Evolutionary conservation across 352 stramenopile species (phyloP).

Genomic region (Globisporangium nodosum): DNA sequence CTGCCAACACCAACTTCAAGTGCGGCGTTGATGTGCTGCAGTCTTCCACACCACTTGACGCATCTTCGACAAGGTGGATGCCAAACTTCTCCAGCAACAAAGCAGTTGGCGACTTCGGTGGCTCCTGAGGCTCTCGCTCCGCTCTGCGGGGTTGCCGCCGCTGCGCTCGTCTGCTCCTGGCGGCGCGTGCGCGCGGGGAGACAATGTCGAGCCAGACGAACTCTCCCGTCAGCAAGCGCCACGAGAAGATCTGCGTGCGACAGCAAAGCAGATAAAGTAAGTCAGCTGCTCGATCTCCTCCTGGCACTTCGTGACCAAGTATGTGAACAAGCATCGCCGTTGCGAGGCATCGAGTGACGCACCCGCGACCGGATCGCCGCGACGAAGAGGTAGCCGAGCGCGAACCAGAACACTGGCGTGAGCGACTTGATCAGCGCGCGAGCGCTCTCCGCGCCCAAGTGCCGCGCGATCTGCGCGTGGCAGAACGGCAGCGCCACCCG

Average conservation of each 20-base stretch:
- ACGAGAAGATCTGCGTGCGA: conserved; percentile 35
- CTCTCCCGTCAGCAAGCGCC: conserved; percentile 37
- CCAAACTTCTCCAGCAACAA: conserved; percentile 31
- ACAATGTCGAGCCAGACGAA: conserved; percentile 29
- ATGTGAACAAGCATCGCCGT: too few species aligned
- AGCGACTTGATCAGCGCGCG: conserved; percentile 25
- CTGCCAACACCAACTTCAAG: conserved; percentile 29
- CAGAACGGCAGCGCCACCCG: conserved; percentile 21
- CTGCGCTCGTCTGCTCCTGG: conserved; percentile 1
- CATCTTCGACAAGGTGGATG: conserved; percentile 32
- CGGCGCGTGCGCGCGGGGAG: conserved; percentile 9
- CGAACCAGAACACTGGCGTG: conserved; percentile 51
- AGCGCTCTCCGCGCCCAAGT: conserved; percentile 23
- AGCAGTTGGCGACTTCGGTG: conserved; percentile 18
- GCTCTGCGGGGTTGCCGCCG: conserved; percentile 10
- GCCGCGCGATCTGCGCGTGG: conserved; percentile 14
- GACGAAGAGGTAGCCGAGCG: conserved; percentile 42
- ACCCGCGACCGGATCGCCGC: conserved; percentile 35
- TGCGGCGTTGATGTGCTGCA: conserved; percentile 16
- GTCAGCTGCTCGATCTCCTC: neutral
- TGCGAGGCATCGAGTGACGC: neutral
- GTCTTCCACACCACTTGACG: neutral
- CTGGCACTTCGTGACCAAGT: neutral
- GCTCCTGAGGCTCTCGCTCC: conserved; percentile 4
- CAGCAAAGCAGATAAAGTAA: neutral